These are phyloP conservation scores for Hirschioporus abietinus DNA, from an alignment of 768 basidiomycete genomes.

Conservation along the genomic window DNA sequence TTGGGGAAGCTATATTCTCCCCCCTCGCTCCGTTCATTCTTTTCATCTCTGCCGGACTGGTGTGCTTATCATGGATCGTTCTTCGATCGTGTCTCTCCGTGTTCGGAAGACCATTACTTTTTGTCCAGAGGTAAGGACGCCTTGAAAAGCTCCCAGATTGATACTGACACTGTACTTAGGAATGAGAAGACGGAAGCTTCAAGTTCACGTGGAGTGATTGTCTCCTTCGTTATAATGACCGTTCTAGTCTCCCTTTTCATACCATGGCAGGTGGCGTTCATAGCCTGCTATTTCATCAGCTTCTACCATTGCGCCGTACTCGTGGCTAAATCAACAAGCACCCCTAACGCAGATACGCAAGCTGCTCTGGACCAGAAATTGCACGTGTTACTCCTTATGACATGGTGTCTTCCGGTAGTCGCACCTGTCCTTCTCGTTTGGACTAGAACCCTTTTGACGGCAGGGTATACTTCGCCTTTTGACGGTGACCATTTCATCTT, in stretches of 20 bases:
- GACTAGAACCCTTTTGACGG: not conserved
- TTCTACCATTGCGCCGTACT: not conserved
- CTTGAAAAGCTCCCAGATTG: not conserved
- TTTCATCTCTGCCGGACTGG: constrained; percentile 59
- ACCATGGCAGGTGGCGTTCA: not conserved
- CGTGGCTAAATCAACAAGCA: not conserved
- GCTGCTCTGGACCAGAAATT: not conserved
- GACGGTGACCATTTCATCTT: not conserved
- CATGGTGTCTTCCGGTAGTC: not conserved
- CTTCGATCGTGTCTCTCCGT: constrained; percentile 21
- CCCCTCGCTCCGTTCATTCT: constrained; percentile 53
- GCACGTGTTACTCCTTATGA: not conserved
- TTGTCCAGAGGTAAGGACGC: not conserved
- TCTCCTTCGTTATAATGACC: not conserved
- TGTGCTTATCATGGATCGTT: constrained; percentile 54
- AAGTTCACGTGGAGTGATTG: not conserved
- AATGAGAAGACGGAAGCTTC: not conserved
- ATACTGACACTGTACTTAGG: not conserved
- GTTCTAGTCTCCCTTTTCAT: not conserved
- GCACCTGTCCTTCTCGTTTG: not conserved
- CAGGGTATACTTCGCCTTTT: not conserved
- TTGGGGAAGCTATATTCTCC: constrained; percentile 42
- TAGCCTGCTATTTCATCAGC: not conserved
- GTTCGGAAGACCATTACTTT: not conserved
- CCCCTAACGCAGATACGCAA: not conserved